These are phyloP conservation scores for Bipolaris cookei DNA, from an alignment of 2,329 filamentous ascomycete genomes.

Conservation along the genomic window DNA sequence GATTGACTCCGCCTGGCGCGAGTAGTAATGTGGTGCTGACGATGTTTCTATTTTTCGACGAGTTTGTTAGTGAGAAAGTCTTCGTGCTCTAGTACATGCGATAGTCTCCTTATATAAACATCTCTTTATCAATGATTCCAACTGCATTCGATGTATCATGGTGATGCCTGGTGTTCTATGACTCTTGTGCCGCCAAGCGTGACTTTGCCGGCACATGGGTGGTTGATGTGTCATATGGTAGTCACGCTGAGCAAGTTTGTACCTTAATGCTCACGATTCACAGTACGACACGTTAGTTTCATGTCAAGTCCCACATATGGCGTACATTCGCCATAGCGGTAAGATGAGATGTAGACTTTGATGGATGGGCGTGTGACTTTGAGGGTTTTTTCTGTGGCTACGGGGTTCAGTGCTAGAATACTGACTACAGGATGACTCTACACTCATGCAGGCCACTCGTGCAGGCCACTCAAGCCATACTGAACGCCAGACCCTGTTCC, in stretches of 20 bases:
- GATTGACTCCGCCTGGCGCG: conserved; percentile 48
- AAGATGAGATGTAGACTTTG: background rate
- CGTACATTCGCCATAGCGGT: too few relatives aligned
- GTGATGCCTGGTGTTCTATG: conserved; percentile 3
- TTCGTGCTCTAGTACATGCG: conserved; percentile 20
- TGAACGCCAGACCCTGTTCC: too few relatives aligned
- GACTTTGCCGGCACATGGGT: background rate
- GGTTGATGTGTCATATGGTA: background rate
- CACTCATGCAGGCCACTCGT: too few relatives aligned
- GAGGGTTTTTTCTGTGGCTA: too few relatives aligned
- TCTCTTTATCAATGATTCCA: conserved; percentile 22
- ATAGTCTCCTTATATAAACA: conserved; percentile 31
- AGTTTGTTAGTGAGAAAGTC: conserved; percentile 7
- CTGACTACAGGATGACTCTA: too few relatives aligned
- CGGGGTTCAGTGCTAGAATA: too few relatives aligned
- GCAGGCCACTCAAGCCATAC: too few relatives aligned
- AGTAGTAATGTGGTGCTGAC: conserved; percentile 23
- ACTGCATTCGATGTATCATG: background rate
- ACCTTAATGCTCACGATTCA: background rate
- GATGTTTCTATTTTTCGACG: background rate
- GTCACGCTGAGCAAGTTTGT: background rate
- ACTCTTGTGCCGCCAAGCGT: background rate
- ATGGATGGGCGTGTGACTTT: too few relatives aligned
- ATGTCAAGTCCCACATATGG: background rate
- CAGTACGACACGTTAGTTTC: background rate